Base-by-base conservation (phyloP, 805 yeast species). In the Starmerella vaccinii region DNA sequence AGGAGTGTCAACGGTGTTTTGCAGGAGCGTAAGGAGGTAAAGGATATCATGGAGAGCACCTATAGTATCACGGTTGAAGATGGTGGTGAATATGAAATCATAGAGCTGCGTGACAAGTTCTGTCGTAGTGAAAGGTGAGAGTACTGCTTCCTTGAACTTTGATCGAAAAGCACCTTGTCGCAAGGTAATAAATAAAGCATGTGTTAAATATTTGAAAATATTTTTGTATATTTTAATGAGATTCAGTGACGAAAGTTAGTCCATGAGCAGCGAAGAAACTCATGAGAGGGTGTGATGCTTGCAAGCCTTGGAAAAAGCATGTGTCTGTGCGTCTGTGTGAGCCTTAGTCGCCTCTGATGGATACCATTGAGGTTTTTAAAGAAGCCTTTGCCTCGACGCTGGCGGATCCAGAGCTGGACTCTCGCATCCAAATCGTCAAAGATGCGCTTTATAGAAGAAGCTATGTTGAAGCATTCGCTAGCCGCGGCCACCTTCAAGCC, bases 31-130 rank as follows among this genome's bases (percentile, higher is more conserved):
- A 66, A 68, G 47, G 62, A 71, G 16, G 80, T 78, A 24, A 62
- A 72, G 21, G 81, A 82, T 56, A 85, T 92, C 40, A 70, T 76
- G 67, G 82, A 76, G 2, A 69, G 79, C 61, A 84, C 81, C 59
- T 80, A 86, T 63, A 74, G 79, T 49, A 81, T 85, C 7, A 70
- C 74, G 61, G 90, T 95, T 1, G 83, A 85, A 58, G 69, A 86
- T 57, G 96, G 89, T 65, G 99, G 99, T 42, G 82, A 86, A 3
- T 92, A 92, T 63, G 95, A 89, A 66, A 97, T 97, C 5, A 76
- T 87, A 40, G 88, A 82, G 62, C 78, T 92, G n/a, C 77, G 78
- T 41, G 99, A 92, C 68, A 82, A 84, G 8, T 83, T 70, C 66
- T 92, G 99, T 72, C 47, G 61, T 12, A 54, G 57, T 24, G 39